Conservation (phyloP, 225 moss, liverwort and hornwort species). For the Anthoceros angustus region DNA sequence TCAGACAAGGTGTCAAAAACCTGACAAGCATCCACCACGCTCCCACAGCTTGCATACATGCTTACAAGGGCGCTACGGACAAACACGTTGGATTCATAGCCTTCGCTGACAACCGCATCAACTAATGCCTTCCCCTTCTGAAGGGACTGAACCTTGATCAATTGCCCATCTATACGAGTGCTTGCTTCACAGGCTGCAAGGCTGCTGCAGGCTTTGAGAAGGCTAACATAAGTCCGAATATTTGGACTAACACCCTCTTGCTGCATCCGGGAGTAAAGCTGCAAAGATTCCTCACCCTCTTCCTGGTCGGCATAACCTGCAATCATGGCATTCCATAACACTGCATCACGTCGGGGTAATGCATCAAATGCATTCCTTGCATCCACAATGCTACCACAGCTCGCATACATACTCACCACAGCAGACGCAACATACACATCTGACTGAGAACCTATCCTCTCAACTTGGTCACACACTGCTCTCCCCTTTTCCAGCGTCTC, state of each 20-base stretch:
- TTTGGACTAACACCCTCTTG: no score
- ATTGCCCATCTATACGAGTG: background rate
- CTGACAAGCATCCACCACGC: background rate
- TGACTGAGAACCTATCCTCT: background rate
- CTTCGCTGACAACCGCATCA: background rate
- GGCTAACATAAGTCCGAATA: no score
- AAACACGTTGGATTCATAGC: background rate
- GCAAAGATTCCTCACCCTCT: background rate
- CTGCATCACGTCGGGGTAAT: background rate
- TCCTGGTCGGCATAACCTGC: no score
- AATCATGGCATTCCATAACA: background rate
- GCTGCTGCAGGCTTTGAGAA: background rate
- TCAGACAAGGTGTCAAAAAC: background rate
- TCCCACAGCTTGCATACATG: background rate
- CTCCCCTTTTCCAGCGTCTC: background rate
- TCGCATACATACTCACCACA: background rate
- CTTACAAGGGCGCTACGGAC: background rate
- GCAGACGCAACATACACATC: background rate
- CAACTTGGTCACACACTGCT: background rate
- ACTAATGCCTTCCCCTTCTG: background rate
- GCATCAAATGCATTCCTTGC: background rate
- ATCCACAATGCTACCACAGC: background rate
- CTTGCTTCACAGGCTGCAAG: background rate
- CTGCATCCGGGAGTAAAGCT: background rate
- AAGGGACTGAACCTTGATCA: background rate